These are phyloP conservation scores for Paraconiothyrium brasiliense DNA, from an alignment of 2,329 filamentous ascomycete genomes.

Conservation along the genomic window DNA sequence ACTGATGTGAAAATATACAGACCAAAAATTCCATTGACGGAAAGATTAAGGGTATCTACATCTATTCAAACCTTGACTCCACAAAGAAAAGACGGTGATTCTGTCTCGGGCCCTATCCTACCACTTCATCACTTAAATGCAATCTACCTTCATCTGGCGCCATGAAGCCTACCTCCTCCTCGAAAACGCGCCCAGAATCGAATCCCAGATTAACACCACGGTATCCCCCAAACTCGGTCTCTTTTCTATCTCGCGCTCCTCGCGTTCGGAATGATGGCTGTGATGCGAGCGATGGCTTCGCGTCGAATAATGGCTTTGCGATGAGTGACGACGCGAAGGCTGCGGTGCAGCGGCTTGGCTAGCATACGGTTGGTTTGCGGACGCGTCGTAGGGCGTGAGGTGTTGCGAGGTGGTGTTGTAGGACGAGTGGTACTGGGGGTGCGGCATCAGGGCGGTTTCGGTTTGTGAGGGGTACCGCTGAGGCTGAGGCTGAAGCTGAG, in stretches of 20 bases:
- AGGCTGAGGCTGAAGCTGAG: conserved; percentile 74
- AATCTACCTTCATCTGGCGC: too few relatives aligned
- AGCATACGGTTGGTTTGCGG: conserved; percentile 4
- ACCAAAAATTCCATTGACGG: too few relatives aligned
- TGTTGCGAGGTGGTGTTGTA: conserved; percentile 8
- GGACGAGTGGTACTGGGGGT: conserved; percentile 10
- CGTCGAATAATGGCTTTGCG: conserved; percentile 19
- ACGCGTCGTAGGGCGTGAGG: conserved; percentile 11
- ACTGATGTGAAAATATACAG: too few relatives aligned
- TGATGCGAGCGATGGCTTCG: conserved; percentile 18
- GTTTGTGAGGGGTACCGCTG: conserved; percentile 66
- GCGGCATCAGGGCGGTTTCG: conserved; percentile 8
- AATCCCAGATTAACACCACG: conserved; percentile 22
- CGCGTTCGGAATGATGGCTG: not conserved
- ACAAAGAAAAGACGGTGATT: too few relatives aligned
- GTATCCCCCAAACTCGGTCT: conserved; percentile 31
- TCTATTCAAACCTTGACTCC: not conserved
- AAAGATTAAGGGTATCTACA: too few relatives aligned
- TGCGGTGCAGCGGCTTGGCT: conserved; percentile 2
- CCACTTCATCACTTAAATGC: too few relatives aligned
- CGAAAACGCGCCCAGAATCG: conserved; percentile 20
- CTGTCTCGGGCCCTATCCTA: too few relatives aligned
- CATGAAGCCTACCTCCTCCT: conserved; percentile 13
- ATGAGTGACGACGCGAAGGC: conserved; percentile 9
- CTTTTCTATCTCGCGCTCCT: conserved; percentile 17